phyloP scores from a whole-genome alignment of 176 grass and related monocot species.

The Bonia amplexicaulis region DNA sequence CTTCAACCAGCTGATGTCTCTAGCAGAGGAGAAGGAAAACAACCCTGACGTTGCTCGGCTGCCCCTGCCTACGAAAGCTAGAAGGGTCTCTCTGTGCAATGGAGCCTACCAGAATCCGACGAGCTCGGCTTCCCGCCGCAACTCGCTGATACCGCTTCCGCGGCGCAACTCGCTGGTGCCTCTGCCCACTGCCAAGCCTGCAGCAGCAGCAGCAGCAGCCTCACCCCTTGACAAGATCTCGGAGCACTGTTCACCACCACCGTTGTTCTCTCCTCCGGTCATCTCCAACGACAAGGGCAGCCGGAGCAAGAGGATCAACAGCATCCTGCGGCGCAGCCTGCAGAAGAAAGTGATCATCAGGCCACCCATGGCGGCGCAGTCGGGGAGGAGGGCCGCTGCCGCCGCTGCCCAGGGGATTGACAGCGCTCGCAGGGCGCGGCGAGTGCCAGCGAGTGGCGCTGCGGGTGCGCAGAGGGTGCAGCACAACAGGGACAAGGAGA shows the following conservation, averaged over 20 bases:
- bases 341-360: slow-evolving; percentile 96
- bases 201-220: background rate
- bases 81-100: slow-evolving; percentile 52
- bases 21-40: slow-evolving; percentile 79
- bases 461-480: slow-evolving; percentile 19
- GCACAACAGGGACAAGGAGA: slow-evolving; percentile 53
- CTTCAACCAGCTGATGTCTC: slow-evolving; percentile 52
- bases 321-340: slow-evolving; percentile 78
- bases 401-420: slow-evolving; percentile 23
- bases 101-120: slow-evolving; percentile 19
- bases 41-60: slow-evolving; percentile 38
- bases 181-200: slow-evolving; percentile 33
- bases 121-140: slow-evolving; percentile 23
- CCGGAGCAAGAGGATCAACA: slow-evolving; percentile 59
- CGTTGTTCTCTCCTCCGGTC: slow-evolving; percentile 11
- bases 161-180: slow-evolving; percentile 49
- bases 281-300: slow-evolving; percentile 31
- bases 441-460: slow-evolving; percentile 10
- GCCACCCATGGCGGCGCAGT: slow-evolving; percentile 27
- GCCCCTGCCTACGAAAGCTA: slow-evolving; percentile 13
- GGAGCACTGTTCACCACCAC: slow-evolving; percentile 30
- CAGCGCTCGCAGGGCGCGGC: slow-evolving; percentile 31
- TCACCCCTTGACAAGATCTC: slow-evolving; percentile 29
- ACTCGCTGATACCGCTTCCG: slow-evolving; percentile 38
- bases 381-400: slow-evolving; percentile 20